Evolutionary conservation across 192 early-diverging fungal genomes (phyloP).

Genomic region (Spinellus fusiger): DNA sequence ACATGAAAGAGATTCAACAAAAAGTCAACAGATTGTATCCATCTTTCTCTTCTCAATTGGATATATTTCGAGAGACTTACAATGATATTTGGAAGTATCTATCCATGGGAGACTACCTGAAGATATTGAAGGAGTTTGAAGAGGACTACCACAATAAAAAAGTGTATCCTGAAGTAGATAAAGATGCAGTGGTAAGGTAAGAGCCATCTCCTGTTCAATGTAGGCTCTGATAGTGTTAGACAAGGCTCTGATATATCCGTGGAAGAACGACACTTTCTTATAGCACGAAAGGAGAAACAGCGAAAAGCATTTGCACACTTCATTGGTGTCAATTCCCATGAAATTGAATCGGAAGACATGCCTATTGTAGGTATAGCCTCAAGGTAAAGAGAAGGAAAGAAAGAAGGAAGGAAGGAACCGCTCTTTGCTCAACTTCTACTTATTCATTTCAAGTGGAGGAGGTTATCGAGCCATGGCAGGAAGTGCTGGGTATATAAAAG

Average conservation of each 20-base stretch:
- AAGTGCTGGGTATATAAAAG: constrained; percentile 60
- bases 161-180: constrained; percentile 4
- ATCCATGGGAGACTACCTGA: constrained; percentile 17
- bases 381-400: constrained; percentile 32
- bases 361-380: constrained; percentile 68
- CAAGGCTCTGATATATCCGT: constrained; percentile 32
- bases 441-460: constrained; percentile 51
- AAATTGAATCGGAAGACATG: constrained; percentile 63
- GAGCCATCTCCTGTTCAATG: background rate
- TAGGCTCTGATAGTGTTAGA: constrained; percentile 5
- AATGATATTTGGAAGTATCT: constrained; percentile 8
- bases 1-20: constrained; percentile 10
- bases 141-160: background rate
- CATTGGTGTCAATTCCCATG: constrained; percentile 57
- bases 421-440: background rate
- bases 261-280: constrained; percentile 42
- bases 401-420: background rate
- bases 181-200: constrained; percentile 5
- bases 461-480: constrained; percentile 82
- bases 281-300: constrained; percentile 43
- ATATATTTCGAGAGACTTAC: constrained; percentile 13
- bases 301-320: constrained; percentile 68
- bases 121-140: constrained; percentile 12
- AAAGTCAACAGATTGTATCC: constrained; percentile 17
- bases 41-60: constrained; percentile 15